Evolutionary conservation across 257 asterid species (phyloP).

Genomic region (Penstemon newberryi): DNA sequence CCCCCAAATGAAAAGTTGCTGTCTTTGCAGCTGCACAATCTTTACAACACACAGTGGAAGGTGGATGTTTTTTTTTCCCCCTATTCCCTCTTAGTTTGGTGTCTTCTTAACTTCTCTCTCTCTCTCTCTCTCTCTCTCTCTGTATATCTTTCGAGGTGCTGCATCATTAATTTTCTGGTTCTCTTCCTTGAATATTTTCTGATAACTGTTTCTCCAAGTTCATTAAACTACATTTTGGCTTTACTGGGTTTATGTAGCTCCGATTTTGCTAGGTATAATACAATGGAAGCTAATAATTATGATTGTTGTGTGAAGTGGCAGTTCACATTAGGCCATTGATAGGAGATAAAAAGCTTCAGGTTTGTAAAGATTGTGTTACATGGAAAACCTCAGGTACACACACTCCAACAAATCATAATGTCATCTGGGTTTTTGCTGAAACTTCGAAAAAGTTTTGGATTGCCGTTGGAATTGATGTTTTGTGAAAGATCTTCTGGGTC

Average conservation of each 20-base stretch:
- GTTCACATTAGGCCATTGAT: slow-evolving; percentile 92
- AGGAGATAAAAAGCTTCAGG: slow-evolving; percentile 95
- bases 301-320: slow-evolving; percentile 98
- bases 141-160: slow-evolving; percentile 32
- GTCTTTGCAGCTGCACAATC: slow-evolving; percentile 46
- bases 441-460: slow-evolving; percentile 28
- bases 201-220: slow-evolving; percentile 37
- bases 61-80: slow-evolving; percentile 33
- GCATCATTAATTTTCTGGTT: slow-evolving; percentile 60
- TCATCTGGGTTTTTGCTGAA: slow-evolving; percentile 34
- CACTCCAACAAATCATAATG: slow-evolving; percentile 35
- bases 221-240: slow-evolving; percentile 31
- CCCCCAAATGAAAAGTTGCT: slow-evolving; percentile 35
- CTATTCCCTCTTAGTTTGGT: slow-evolving; percentile 52
- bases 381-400: slow-evolving; percentile 92
- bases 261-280: neutral
- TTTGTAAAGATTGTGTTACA: slow-evolving; percentile 92
- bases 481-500: slow-evolving; percentile 48
- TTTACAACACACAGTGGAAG: slow-evolving; percentile 26
- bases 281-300: slow-evolving; percentile 64
- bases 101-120: slow-evolving; percentile 28
- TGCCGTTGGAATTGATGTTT: slow-evolving; percentile 24
- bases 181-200: slow-evolving; percentile 34
- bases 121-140: slow-evolving; percentile 26
- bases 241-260: slow-evolving; percentile 20